phyloP scores from a whole-genome alignment of 2,329 filamentous ascomycete genomes.

The Byssochlamys sp. region DNA sequence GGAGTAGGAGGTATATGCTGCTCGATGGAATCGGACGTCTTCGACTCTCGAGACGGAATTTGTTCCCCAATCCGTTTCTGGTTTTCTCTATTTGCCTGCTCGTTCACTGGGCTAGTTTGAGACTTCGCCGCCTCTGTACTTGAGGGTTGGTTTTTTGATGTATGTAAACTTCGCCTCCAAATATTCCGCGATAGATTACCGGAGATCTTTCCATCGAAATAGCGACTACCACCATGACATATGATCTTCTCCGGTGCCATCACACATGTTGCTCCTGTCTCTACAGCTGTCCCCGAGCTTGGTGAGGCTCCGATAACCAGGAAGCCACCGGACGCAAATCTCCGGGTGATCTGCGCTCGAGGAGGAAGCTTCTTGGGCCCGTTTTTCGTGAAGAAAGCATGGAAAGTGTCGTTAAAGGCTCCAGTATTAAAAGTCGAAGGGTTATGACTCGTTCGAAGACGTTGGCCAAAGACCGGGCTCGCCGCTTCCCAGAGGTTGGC shows the following conservation, averaged over 20 bases:
- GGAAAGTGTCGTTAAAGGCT: constrained; percentile 7
- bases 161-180: constrained; percentile 25
- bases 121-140: constrained; percentile 9
- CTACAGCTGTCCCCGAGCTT: constrained; percentile 21
- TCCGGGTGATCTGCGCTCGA: constrained; percentile 35
- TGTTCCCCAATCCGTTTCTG: constrained; percentile 5
- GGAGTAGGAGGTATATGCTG: constrained; percentile 9
- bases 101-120: constrained; percentile 8
- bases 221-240: constrained; percentile 12
- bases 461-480: constrained; percentile 22
- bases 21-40: constrained; percentile 16
- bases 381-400: constrained; percentile 9
- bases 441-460: constrained; percentile 17
- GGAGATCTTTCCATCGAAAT: constrained; percentile 11
- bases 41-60: constrained; percentile 8
- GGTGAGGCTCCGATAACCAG: constrained; percentile 40
- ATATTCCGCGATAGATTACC: constrained; percentile 10
- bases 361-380: constrained; percentile 9
- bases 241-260: constrained; percentile 22
- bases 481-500: constrained; percentile 34
- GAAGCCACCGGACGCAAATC: constrained; percentile 48
- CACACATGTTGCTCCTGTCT: constrained; percentile 23
- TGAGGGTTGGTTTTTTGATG: constrained; percentile 13
- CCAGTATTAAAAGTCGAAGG: constrained; percentile 10
- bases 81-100: constrained; percentile 3